phyloP scores from a whole-genome alignment of 2,329 filamentous ascomycete genomes.

The Aspergillus sp. region DNA sequence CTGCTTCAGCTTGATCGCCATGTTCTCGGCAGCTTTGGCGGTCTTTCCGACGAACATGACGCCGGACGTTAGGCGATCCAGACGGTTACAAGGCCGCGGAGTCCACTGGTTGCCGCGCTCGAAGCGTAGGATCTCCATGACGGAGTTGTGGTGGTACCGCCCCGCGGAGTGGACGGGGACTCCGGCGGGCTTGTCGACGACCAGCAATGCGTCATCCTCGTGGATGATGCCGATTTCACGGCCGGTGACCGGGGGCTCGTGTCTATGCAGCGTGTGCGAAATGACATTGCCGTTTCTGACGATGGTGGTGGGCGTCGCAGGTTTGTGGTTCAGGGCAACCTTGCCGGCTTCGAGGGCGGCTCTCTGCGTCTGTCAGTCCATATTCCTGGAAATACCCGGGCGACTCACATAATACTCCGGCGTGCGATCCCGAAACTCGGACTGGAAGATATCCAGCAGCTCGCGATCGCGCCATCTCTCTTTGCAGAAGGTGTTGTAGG shows the following conservation, averaged over 20 bases:
- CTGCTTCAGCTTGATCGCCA: constrained; percentile 66
- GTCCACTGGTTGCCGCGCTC: constrained; percentile 54
- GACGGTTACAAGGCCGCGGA: constrained; percentile 73
- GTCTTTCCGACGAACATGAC: constrained; percentile 98
- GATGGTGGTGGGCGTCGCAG: constrained; percentile 55
- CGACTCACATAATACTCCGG: constrained; percentile 68
- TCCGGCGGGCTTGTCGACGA: constrained; percentile 93
- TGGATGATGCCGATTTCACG: constrained; percentile 73
- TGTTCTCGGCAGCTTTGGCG: constrained; percentile 63
- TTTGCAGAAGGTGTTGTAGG: constrained; percentile 93
- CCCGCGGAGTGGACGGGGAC: constrained; percentile 93
- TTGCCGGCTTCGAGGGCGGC: constrained; percentile 69
- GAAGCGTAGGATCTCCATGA: constrained; percentile 84
- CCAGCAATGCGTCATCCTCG: constrained; percentile 86
- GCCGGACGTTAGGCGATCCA: constrained; percentile 87
- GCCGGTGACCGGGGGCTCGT: constrained; percentile 85
- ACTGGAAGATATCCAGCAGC: constrained; percentile 77
- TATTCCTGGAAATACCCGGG: constrained; percentile 1
- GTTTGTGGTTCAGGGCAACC: constrained; percentile 72
- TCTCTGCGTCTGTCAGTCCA: constrained; percentile 42
- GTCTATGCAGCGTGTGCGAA: constrained; percentile 86
- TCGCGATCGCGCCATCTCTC: constrained; percentile 78
- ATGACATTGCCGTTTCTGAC: constrained; percentile 85
- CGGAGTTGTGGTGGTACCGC: constrained; percentile 89
- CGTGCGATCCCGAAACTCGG: constrained; percentile 84